Evolutionary conservation across 1,284 basidiomycete species (phyloP), one percentile per base, ranked within the genome.

Genomic region (Cutaneotrichosporon sp.): DNA sequence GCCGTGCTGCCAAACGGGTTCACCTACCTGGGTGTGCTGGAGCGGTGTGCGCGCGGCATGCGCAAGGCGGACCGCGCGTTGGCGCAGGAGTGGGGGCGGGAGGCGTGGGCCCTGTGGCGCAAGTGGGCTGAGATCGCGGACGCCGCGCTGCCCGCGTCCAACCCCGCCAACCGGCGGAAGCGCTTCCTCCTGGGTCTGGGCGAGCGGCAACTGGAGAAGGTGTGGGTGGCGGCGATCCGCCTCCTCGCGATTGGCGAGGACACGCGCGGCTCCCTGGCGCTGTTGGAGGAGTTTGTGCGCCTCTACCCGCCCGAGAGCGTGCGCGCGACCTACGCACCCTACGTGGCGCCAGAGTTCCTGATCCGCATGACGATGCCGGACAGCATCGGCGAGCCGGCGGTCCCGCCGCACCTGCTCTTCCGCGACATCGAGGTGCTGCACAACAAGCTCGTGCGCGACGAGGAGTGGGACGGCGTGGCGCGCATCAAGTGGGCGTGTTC

Each of bases 11-110:
- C 83, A 24, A 87, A 86, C 61, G 83, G 85, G 18, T 82, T 84
- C 62, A 82, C 84, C 4, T 88, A 85, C 68, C 78, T 89, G 18
- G 85, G 87, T 57, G 85, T 87, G 0, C 79, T 95, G 27, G 88
- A 91, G 70, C 80, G 86, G 27, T 90, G 89, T 66, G 82, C 83
- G 0, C 59, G 67, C 3, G 64, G 58, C 4, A 64, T 67, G 56
- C 53, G 55, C 0, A 45, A 59, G 3, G 64, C 67, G 18, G 69
- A 71, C 55, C 57, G 64, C 24, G 25, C 59, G 0, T 43, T 62
- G 1, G 69, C 71, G 0, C 54, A 67, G 10, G 56, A 52, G 14
- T 75, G 71, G 72, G 73, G 67, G 3, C 24, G 63, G 33, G 56
- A 61, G n/a, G 50, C 72, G 1, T 80, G 78, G 76, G 43, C 54